Conservation (phyloP, 2,329 filamentous ascomycete genomes). For the Grosmannia huntii region DNA sequence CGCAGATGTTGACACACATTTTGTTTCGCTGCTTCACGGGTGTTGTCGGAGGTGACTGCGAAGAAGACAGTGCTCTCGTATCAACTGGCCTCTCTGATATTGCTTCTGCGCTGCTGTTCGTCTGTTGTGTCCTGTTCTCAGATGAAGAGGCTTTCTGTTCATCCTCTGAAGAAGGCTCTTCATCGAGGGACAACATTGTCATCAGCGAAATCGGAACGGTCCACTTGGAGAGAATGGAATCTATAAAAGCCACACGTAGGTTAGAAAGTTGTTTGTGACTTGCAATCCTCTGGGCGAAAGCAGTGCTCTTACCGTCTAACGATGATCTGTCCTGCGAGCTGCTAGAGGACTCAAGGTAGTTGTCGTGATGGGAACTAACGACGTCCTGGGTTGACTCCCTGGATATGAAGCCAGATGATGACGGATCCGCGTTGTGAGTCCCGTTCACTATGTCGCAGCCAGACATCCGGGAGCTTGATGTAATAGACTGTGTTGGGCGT, state of each 20-base stretch:
- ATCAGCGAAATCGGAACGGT: constrained; percentile 16
- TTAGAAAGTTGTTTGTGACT: neutral
- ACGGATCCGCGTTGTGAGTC: neutral
- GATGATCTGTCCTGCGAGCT: constrained; percentile 9
- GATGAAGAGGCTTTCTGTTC: neutral
- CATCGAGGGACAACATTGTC: constrained; percentile 11
- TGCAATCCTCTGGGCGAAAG: too few relatives aligned
- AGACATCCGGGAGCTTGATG: constrained; percentile 1
- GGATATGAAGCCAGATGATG: constrained; percentile 1
- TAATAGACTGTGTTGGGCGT: neutral
- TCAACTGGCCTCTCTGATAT: neutral
- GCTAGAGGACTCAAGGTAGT: constrained; percentile 2
- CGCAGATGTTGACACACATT: too few relatives aligned
- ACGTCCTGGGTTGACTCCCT: neutral
- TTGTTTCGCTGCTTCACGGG: neutral
- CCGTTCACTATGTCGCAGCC: neutral
- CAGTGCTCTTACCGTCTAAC: constrained; percentile 6
- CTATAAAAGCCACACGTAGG: constrained; percentile 13
- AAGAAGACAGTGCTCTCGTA: neutral
- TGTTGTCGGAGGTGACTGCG: neutral
- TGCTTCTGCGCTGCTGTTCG: neutral
- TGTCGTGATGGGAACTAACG: neutral
- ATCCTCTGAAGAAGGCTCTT: constrained; percentile 1
- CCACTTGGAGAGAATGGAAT: constrained; percentile 32
- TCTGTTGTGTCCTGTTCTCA: neutral